These are phyloP conservation scores for Micromonas commoda DNA, from an alignment of 139 green algal genomes.

Conservation along the genomic window DNA sequence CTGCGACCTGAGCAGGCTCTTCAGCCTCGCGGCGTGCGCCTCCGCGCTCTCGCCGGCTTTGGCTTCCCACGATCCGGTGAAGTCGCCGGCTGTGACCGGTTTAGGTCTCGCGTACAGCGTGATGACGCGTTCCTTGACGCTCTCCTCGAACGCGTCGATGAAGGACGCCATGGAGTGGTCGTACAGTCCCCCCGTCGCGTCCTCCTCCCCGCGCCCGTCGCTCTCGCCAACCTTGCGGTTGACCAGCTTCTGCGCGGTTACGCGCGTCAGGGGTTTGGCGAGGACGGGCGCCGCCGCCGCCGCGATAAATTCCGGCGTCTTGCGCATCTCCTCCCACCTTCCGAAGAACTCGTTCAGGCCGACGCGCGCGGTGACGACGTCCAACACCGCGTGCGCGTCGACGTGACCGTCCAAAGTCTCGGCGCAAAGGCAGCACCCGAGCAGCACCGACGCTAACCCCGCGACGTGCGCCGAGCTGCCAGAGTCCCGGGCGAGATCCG, in stretches of 20 bases:
- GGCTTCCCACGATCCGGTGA: neutral
- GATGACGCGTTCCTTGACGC: constrained; percentile 33
- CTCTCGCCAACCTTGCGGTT: neutral
- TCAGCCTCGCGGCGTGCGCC: constrained; percentile 32
- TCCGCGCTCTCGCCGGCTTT: constrained; percentile 33
- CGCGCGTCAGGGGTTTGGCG: constrained; percentile 45
- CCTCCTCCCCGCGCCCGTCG: neutral
- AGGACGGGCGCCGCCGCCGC: constrained; percentile 16
- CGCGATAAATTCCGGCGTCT: constrained; percentile 31
- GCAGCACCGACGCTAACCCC: constrained; percentile 59
- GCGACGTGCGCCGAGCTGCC: constrained; percentile 31
- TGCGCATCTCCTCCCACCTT: constrained; percentile 43
- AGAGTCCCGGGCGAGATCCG: constrained; percentile 32
- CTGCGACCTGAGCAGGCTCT: constrained; percentile 29
- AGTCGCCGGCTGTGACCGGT: neutral
- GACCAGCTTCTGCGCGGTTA: constrained; percentile 25
- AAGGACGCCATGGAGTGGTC: constrained; percentile 23
- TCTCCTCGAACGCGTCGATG: constrained; percentile 36
- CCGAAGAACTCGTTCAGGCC: constrained; percentile 47
- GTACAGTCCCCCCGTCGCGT: too few relatives aligned
- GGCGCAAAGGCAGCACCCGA: constrained; percentile 58
- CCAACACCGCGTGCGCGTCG: constrained; percentile 43
- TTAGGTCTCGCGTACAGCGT: constrained; percentile 29
- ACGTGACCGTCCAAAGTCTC: constrained; percentile 27
- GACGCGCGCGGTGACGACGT: constrained; percentile 46